These are phyloP conservation scores for Aquanectria penicillioides DNA, from an alignment of 2,329 filamentous ascomycete species.

Conservation along the genomic window DNA sequence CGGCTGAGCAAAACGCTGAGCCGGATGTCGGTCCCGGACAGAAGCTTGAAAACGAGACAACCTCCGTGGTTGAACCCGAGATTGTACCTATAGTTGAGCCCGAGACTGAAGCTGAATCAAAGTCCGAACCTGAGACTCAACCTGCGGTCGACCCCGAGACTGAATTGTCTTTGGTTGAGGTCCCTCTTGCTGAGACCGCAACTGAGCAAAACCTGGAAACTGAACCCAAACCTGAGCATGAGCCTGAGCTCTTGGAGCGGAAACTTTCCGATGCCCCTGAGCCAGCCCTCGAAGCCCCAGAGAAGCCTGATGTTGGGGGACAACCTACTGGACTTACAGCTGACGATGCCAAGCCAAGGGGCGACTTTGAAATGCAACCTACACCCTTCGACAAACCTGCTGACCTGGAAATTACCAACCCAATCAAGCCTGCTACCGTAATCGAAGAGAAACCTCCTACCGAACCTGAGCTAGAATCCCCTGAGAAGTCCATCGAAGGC, in stretches of 20 bases:
- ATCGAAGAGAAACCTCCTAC: neutral
- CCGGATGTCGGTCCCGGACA: conserved; percentile 28
- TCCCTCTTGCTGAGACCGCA: conserved; percentile 25
- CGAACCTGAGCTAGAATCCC: conserved; percentile 6
- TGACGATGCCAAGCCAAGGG: conserved; percentile 19
- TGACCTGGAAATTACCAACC: conserved; percentile 4
- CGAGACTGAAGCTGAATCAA: conserved; percentile 43
- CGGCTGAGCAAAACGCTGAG: conserved; percentile 17
- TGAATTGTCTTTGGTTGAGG: conserved; percentile 25
- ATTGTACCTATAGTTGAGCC: conserved; percentile 41
- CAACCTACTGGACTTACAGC: conserved; percentile 24
- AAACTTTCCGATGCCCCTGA: conserved; percentile 28
- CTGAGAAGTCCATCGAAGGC: too few relatives aligned
- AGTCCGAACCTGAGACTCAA: conserved; percentile 40
- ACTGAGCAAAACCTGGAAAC: conserved; percentile 23
- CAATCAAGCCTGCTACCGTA: neutral
- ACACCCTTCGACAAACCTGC: neutral
- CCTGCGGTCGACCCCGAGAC: conserved; percentile 26
- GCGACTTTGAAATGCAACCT: neutral
- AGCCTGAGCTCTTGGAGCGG: conserved; percentile 26
- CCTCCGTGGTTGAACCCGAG: conserved; percentile 31
- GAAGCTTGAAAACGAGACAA: conserved; percentile 35
- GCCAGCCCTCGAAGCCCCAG: conserved; percentile 31
- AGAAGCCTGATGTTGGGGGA: conserved; percentile 16
- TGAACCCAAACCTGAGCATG: conserved; percentile 22